These are phyloP conservation scores for Dioscorea zingiberensis DNA, from an alignment of 106 monocot species.

Conservation along the genomic window DNA sequence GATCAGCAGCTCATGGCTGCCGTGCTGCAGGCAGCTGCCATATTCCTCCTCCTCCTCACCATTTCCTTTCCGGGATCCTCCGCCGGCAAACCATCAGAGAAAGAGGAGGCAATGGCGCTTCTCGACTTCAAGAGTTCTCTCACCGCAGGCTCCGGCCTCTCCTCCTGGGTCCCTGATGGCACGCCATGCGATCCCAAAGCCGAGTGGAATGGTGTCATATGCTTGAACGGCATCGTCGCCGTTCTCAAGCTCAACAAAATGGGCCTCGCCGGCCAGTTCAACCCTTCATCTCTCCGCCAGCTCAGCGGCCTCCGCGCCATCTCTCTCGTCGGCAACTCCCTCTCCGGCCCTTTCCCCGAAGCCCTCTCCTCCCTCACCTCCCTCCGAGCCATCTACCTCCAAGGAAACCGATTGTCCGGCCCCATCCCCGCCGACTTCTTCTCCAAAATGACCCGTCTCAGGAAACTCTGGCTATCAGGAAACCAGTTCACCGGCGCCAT, in stretches of 20 bases:
- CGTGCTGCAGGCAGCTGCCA: neutral
- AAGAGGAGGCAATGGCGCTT: conserved; percentile 10
- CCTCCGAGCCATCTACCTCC: conserved; percentile 54
- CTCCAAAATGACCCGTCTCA: conserved; percentile 34
- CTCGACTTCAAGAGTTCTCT: conserved; percentile 33
- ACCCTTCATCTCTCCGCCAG: conserved; percentile 36
- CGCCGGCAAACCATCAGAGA: conserved; percentile 22
- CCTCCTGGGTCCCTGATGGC: conserved; percentile 7
- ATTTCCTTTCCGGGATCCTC: conserved; percentile 30
- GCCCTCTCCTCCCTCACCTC: conserved; percentile 34
- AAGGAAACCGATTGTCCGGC: conserved; percentile 55
- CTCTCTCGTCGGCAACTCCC: conserved; percentile 49
- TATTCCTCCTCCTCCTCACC: conserved; percentile 15
- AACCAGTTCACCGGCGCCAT: conserved; percentile 49
- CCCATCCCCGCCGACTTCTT: conserved; percentile 49
- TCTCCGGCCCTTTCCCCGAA: conserved; percentile 48
- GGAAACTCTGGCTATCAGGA: conserved; percentile 56
- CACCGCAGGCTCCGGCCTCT: conserved; percentile 34
- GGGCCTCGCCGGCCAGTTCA: conserved; percentile 54
- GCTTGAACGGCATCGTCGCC: conserved; percentile 33
- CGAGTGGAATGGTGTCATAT: conserved; percentile 58
- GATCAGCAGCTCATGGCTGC: conserved; percentile 6
- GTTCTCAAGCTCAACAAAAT: conserved; percentile 44
- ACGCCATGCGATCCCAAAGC: conserved; percentile 24
- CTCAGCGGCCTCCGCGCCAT: conserved; percentile 48